Base-by-base conservation (phyloP, 257 asterid species). In the Euphrasia confusa region DNA sequence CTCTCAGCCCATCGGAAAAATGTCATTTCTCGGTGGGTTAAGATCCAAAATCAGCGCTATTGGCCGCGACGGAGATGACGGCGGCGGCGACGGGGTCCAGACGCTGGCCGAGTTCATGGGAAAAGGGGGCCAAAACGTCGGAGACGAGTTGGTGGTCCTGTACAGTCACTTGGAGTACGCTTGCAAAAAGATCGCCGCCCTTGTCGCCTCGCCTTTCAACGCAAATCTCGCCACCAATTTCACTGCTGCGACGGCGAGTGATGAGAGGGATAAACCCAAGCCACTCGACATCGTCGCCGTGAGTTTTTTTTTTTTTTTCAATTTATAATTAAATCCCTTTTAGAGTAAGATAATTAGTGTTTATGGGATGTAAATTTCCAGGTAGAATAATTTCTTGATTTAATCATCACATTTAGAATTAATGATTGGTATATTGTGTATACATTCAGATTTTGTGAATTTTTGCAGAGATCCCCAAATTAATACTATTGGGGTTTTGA, bases 181-280 rank as follows among this genome's bases (percentile, higher is more conserved):
- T 69, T 91, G 84, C 78, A 91, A 84, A 79, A 84, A 70, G 72
- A 86, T 91, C 69, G 88, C 93, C 54, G 90, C 92, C 68, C 90
- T 91, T 24, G 94, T 91, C 72, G 98, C 98, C 75, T 91, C 96
- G 10, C 98, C 98, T 78, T 80, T 74, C 62, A 86, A 78, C 78
- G 74, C 82, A 11, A 77, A 63, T 77, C 86, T 91, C 10, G 78
- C 67, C 60, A 78, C 65, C 37, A 74, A 56, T 56, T 60, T 58
- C 33, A 59, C 57, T 7, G 60, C 68, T 33, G 70, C 61, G 10
- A 69, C 55, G 27, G 76, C 61, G 26, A 72, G 70, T 63, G 61
- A 49, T 61, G 94, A 83, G 55, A 84, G 96, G 79, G 98, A 88
- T 79, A 83, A 84, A 74, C 96, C 96, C 17, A 91, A 85, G 82